Base-by-base conservation (phyloP, 2,329 filamentous ascomycete genomes). In the Helotiales sp. region DNA sequence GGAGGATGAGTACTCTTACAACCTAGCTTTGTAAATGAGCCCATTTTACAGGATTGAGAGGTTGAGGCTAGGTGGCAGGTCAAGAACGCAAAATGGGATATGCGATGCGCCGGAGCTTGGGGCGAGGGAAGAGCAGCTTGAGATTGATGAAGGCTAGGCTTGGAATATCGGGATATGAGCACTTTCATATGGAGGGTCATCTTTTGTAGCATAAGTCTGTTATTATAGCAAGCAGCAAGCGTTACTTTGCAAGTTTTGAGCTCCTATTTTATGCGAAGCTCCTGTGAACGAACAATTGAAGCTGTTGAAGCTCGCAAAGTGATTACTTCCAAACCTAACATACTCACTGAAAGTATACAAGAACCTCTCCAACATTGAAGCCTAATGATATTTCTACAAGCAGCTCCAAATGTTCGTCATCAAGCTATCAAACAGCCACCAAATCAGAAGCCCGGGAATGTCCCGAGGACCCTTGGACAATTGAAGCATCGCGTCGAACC, bases 1-100 rank as follows among this genome's bases (percentile, higher is more conserved):
- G 82, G 85, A 88, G 76, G 85, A 88, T 67, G 85, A 88, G 73
- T 88, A 88, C 66, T 81, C 84, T 47, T 88, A 88, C 73, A 88
- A 87, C 71, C 73, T 88, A 64, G 79, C 84, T 59, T 76, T 88
- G 62, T 86, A 58, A 66, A 52, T 12, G 7, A 17, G 17, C 33
- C 17, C 1, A 46, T 15, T 30, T 29, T 31, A 2, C 29, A 2
- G 36, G 24, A 22, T 22, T 48, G 47, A 22, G 8, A 24, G 2
- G 10, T 3, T 33, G 44, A 25, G 22, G 40, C 10, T 25, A 10
- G 38, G 25, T 30, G 40, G n/a, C 13, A 10, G 38, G 25, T 30
- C 19, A 17, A 40, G 13, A 15, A 3, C 24, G 29, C 42, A 38
- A 29, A 30, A 30, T 30, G 25, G 30, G 40, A 31, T 54, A 55